A percentile compares a stretch with the other conserved stretches of the same genome.
Evolutionary conservation across 306 rosid species (phyloP).

Genomic region (Fragaria nilgerrensis): DNA sequence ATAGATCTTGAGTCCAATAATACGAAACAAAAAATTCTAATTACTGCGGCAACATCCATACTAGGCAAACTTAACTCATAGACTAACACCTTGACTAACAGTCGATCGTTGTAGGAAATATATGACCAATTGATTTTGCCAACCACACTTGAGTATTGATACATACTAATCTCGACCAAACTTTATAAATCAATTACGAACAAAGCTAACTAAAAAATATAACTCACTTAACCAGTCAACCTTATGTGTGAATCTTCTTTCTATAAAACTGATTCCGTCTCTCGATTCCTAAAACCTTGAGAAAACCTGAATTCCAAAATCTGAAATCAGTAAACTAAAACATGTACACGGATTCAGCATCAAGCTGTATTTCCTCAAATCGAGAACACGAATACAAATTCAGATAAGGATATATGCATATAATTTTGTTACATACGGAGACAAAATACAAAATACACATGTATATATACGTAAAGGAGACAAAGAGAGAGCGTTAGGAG

Average conservation of each 20-base stretch:
- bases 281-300: not conserved
- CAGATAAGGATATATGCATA: not conserved
- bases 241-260: not conserved
- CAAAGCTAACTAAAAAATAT: not conserved
- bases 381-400: no score
- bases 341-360: not conserved
- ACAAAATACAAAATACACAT: not conserved
- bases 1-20: not conserved
- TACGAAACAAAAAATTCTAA: not conserved
- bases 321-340: not conserved
- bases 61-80: not conserved
- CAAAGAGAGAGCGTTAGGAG: not conserved
- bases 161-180: no score
- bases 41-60: not conserved
- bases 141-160: not conserved
- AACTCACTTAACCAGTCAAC: not conserved
- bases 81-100: slow-evolving; percentile 49
- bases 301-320: not conserved
- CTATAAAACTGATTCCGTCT: not conserved
- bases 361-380: not conserved
- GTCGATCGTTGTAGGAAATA: slow-evolving; percentile 24
- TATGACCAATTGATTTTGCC: not conserved
- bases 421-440: not conserved
- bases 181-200: not conserved
- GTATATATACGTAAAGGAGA: not conserved